Percentiles rank a stretch among this genome's conserved stretches.
phyloP scores from a whole-genome alignment of 2,329 filamentous ascomycete genomes.

The Drechslerella dactyloides region DNA sequence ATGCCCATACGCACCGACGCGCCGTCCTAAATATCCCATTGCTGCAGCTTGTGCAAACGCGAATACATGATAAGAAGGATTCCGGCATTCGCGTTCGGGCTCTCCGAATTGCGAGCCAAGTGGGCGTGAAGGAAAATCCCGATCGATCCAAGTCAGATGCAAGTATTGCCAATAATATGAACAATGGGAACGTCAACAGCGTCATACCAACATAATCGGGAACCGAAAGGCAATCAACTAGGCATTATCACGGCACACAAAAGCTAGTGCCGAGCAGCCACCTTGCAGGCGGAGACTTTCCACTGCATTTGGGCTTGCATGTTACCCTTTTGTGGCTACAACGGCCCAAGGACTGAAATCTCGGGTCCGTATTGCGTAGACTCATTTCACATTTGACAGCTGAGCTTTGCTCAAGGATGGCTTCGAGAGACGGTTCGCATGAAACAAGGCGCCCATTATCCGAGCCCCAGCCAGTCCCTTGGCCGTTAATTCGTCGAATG shows the following conservation, averaged over 20 bases:
- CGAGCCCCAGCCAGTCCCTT: neutral
- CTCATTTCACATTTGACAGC: neutral
- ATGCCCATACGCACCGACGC: neutral
- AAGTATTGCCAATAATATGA: too few species aligned
- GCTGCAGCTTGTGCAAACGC: neutral
- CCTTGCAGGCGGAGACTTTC: too few species aligned
- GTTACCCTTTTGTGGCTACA: too few species aligned
- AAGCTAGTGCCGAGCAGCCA: too few species aligned
- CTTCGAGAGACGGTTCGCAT: neutral
- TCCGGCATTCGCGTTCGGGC: neutral
- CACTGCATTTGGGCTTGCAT: too few species aligned
- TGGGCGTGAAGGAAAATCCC: neutral
- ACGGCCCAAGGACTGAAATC: too few species aligned
- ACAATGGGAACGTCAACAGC: too few species aligned
- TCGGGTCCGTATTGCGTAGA: conserved; percentile 1
- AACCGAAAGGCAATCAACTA: too few species aligned
- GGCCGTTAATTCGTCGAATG: neutral
- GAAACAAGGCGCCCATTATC: neutral
- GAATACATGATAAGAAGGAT: conserved; percentile 5
- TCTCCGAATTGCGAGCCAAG: conserved; percentile 1
- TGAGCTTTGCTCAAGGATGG: neutral
- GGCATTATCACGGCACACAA: too few species aligned
- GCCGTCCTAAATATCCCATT: too few species aligned
- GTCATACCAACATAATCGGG: too few species aligned
- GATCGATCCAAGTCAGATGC: neutral